Percentiles rank a stretch among this genome's conserved stretches.
These are phyloP conservation scores for Graphilbum sp. DNA, from an alignment of 2,329 filamentous ascomycete species.

Conservation along the genomic window DNA sequence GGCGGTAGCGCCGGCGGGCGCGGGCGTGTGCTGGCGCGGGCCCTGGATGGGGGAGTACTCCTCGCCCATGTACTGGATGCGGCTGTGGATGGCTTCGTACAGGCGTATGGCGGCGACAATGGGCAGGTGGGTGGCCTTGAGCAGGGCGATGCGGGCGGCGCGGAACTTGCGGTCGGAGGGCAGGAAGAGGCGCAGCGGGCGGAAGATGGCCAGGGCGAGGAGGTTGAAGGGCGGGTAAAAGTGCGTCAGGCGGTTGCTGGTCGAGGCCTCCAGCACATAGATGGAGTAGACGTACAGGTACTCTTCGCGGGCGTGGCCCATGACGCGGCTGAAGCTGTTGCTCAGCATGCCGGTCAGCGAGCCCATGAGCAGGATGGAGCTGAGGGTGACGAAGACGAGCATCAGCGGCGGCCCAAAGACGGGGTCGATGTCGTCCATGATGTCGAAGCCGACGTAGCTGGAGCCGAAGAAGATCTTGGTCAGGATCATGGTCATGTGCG, in stretches of 20 bases:
- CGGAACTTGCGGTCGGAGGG: conserved; percentile 48
- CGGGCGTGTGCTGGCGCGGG: conserved; percentile 14
- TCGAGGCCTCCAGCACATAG: conserved; percentile 49
- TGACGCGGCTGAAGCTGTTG: conserved; percentile 54
- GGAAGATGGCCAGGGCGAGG: conserved; percentile 52
- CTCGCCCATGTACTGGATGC: conserved; percentile 18
- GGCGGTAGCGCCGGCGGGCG: not conserved
- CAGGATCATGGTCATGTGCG: conserved; percentile 58
- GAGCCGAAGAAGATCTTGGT: conserved; percentile 72
- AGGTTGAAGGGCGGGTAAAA: conserved; percentile 62
- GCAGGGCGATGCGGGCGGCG: conserved; percentile 40
- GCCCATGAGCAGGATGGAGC: conserved; percentile 64
- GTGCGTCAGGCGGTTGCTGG: conserved; percentile 51
- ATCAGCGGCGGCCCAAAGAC: conserved; percentile 42
- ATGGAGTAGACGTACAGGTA: conserved; percentile 62
- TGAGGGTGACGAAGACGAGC: conserved; percentile 61
- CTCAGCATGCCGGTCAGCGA: conserved; percentile 64
- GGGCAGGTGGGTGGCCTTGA: conserved; percentile 48
- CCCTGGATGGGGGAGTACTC: conserved; percentile 34
- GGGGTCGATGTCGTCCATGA: conserved; percentile 43
- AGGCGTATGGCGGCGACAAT: conserved; percentile 51
- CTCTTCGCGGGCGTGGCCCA: conserved; percentile 51
- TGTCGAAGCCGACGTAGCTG: conserved; percentile 56
- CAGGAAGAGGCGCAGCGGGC: conserved; percentile 54
- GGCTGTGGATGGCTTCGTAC: conserved; percentile 41